Base-by-base conservation (phyloP, 805 yeast species). In the Hanseniaspora lachancei region DNA sequence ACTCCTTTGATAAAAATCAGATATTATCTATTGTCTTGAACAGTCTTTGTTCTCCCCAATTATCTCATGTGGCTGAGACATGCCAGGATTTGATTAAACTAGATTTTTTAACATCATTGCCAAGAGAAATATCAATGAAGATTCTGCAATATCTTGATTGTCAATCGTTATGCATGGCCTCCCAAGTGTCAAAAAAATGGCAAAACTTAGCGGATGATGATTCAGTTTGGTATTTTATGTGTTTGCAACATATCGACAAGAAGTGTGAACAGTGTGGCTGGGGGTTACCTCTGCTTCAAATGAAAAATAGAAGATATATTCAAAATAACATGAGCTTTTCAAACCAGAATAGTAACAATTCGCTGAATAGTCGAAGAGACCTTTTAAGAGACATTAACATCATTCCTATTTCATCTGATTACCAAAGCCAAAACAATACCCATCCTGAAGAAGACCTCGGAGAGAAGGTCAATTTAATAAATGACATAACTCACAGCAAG, bases 261-360 rank as follows among this genome's bases (percentile, higher is more conserved):
- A 93, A 93, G 68, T 93, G 98, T 71, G 95, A 96, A 41, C 87
- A 87, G 65, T 93, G 98, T 71, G 98, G 98, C 16, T 93, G 98
- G 98, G 98, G 98, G 5, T 74, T 93, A 60, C 98, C 98, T 2
- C 72, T 93, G 58, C 78, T 93, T 80, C 96, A 89, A 64, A 87
- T 89, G 81, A 85, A 83, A 66, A 74, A 84, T 55, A 84, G 83
- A 1, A 69, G 85, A 58, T 58, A 54, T 35, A 49, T 55, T 15
- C 35, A 48, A n/a, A 38, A 48, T 24, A 23, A 48, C 32, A 24
- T n/a, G 16, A 48, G 15, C 3, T 36, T 48, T 10, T 15, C 42
- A 13, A 16, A 36, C 15, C 35, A 41, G 34, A 47, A 40, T 27
- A 21, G 24, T 8, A 47, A 47, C 8, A 42, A 36, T 15, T 5